Evolutionary conservation across 2,329 filamentous ascomycete species (phyloP).

Genomic region (Aspergillus sp.): DNA sequence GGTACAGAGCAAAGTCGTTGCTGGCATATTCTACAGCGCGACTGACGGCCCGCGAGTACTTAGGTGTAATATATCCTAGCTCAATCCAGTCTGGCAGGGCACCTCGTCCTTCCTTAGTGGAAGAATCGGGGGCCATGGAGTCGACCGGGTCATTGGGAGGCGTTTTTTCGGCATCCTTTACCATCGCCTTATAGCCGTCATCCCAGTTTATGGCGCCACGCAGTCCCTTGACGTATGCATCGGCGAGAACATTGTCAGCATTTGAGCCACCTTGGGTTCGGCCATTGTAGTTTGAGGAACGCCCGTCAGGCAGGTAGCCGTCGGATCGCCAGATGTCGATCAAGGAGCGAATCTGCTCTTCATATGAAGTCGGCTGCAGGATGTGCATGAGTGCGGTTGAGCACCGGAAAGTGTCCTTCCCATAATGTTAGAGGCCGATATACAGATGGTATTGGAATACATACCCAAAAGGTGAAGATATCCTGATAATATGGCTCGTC

Average conservation of each 20-base stretch:
- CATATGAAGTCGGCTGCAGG: constrained; percentile 61
- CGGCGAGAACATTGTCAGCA: constrained; percentile 69
- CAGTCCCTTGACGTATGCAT: constrained; percentile 69
- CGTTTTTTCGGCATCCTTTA: constrained; percentile 64
- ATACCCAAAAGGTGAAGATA: constrained; percentile 66
- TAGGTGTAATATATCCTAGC: constrained; percentile 65
- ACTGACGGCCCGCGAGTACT: constrained; percentile 61
- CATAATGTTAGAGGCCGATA: constrained; percentile 20
- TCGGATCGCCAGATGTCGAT: constrained; percentile 68
- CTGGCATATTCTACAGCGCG: constrained; percentile 66
- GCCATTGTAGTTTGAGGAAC: constrained; percentile 69
- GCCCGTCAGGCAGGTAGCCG: constrained; percentile 64
- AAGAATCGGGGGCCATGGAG: constrained; percentile 54
- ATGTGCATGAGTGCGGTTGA: constrained; percentile 65
- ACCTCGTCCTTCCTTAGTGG: constrained; percentile 66
- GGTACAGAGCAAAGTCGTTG: constrained; percentile 68
- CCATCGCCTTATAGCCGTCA: constrained; percentile 62
- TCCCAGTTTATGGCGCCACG: constrained; percentile 62
- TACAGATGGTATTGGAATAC: neutral
- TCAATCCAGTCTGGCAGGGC: constrained; percentile 68
- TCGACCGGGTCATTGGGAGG: constrained; percentile 61
- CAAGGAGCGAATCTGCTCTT: constrained; percentile 65
- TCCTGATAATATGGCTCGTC: constrained; percentile 70
- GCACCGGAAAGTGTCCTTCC: constrained; percentile 59
- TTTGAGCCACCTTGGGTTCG: constrained; percentile 69